Conservation (phyloP, 2,329 filamentous ascomycete species). For the Zasmidium angulare region DNA sequence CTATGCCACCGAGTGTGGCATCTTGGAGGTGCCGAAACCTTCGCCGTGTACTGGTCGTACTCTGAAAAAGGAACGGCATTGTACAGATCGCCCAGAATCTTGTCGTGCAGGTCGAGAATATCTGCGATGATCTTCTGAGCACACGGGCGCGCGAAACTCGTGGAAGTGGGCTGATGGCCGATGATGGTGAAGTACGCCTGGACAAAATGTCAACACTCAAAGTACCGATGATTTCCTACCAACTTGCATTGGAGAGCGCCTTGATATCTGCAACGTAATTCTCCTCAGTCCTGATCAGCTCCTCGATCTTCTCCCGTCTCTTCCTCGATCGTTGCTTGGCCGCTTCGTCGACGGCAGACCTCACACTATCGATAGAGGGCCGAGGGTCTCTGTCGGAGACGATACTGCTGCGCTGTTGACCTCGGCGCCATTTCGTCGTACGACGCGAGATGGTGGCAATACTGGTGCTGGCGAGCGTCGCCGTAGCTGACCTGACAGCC, state of each 20-base stretch:
- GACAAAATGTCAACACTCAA: background rate
- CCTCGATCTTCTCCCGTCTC: conserved; percentile 77
- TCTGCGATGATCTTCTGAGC: conserved; percentile 52
- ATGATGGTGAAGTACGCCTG: conserved; percentile 47
- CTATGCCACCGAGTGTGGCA: conserved; percentile 51
- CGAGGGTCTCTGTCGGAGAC: conserved; percentile 67
- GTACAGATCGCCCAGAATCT: conserved; percentile 74
- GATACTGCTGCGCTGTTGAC: conserved; percentile 56
- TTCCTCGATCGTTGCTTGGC: conserved; percentile 72
- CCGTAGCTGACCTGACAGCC: conserved; percentile 76
- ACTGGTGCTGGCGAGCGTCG: conserved; percentile 74
- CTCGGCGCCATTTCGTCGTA: conserved; percentile 57
- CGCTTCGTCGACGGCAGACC: conserved; percentile 61
- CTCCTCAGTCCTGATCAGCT: conserved; percentile 82
- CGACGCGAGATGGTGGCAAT: conserved; percentile 62
- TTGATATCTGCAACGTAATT: conserved; percentile 85
- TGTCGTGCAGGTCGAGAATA: conserved; percentile 80
- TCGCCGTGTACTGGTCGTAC: conserved; percentile 36
- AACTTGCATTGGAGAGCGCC: conserved; percentile 76
- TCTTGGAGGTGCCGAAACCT: conserved; percentile 16
- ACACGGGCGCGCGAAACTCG: conserved; percentile 29
- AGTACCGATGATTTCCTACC: background rate
- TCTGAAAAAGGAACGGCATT: conserved; percentile 66
- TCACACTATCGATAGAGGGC: conserved; percentile 58
- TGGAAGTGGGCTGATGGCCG: conserved; percentile 27